Conservation (phyloP, 495 filamentous ascomycete genomes). For the Ramalina intermedia region DNA sequence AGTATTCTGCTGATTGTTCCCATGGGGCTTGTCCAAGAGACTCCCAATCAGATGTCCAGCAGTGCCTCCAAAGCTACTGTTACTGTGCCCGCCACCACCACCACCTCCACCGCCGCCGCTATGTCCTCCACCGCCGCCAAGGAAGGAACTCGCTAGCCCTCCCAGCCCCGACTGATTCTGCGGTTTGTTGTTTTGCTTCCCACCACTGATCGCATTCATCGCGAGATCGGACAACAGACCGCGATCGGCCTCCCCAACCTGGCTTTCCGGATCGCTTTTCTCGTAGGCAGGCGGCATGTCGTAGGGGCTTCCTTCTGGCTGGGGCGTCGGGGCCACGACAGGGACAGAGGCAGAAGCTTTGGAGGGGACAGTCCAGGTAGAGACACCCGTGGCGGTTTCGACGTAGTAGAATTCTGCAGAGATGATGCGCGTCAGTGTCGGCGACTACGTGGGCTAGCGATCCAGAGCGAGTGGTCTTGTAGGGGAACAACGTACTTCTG, state of each 20-base stretch:
- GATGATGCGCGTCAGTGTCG: neutral
- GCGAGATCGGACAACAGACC: conserved; percentile 23
- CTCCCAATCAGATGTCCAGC: conserved; percentile 23
- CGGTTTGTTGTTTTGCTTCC: conserved; percentile 17
- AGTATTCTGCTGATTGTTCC: conserved; percentile 12
- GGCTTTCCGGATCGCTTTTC: conserved; percentile 1
- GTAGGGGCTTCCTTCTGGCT: conserved; percentile 15
- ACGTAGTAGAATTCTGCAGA: conserved; percentile 60
- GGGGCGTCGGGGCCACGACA: conserved; percentile 15
- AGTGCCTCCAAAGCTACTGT: conserved; percentile 15
- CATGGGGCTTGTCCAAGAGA: conserved; percentile 19
- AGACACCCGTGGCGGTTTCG: conserved; percentile 53
- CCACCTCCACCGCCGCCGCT: conserved; percentile 8
- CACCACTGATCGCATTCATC: conserved; percentile 23
- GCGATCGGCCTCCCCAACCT: conserved; percentile 10
- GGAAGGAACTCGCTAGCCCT: conserved; percentile 23
- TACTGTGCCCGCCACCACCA: conserved; percentile 1
- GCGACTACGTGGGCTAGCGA: too few relatives aligned
- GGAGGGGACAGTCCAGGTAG: conserved; percentile 67
- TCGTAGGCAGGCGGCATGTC: conserved; percentile 8
- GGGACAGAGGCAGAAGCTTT: conserved; percentile 30
- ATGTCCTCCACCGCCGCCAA: conserved; percentile 22
- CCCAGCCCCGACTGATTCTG: conserved; percentile 21
- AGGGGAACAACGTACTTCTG: conserved; percentile 31
- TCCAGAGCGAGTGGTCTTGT: too few relatives aligned